Evolutionary conservation across 345 rosid species (phyloP), one percentile per base, ranked within the genome.

Genomic region (Citrus mangshanensis): DNA sequence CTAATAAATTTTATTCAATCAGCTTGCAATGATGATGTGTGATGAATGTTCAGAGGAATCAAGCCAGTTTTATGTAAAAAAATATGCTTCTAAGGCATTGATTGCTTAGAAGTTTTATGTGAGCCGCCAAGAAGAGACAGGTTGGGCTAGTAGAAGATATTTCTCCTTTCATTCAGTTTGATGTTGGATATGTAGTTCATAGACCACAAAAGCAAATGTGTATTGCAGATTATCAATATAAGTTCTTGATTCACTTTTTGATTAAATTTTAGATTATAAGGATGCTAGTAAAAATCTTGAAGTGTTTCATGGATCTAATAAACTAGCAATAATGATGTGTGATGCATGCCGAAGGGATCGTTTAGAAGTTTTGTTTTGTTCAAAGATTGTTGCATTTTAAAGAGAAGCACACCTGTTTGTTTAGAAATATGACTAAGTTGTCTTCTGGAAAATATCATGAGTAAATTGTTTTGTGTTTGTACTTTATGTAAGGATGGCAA

Each of bases 1-100:
- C 91, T 90, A 88, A 90, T 88, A 80, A 75, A 82, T 87, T 88
- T 86, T 84, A 77, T 88, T 88, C 81, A 82, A 87, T 86, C 93
- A 91, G 94, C 94, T 93, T 90, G 94, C 94, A 93, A 89, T 86
- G 95, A 91, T 88, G 95, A 91, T 88, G 94, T 91, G 98, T 91
- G 93, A 91, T 88, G 91, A 84, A 81, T 89, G 79, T 68, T 88
- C 90, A 60, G 92, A 86, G 84, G 90, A 85, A 76, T 84, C 81
- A 81, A 86, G 92, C 89, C 73, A 82, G 85, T 85, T 87, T 84
- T 75, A 68, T 78, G 79, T 82, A 74, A 76, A 78, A 71, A 13
- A 13, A 79, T 38, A 86, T 63, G 68, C 85, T 78, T 77, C 76
- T 77, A 68, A 67, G 69, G 38, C 55, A 76, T 49, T 75, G 40